Base-by-base conservation (phyloP, 1,284 basidiomycete genomes). In the Ceraceosorus bombacis region DNA sequence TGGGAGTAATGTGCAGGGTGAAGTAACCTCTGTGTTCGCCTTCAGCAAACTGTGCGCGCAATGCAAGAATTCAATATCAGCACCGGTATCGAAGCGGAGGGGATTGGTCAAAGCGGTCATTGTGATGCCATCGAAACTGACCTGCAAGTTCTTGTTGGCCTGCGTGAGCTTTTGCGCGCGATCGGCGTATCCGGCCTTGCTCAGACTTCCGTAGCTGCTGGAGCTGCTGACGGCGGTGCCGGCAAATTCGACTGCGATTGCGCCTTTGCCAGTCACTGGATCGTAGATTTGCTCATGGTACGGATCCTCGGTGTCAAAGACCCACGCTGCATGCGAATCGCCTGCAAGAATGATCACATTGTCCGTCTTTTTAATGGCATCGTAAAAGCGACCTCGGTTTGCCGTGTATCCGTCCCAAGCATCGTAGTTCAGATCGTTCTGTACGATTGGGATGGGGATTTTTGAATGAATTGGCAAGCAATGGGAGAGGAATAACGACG, bases 391-490 rank as follows among this genome's bases (percentile, higher is more conserved):
- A 51, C 79, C 77, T 12, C 85, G 80, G 73, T 85, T 84, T 13
- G 82, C 81, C 8, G 81, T 78, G 73, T 86, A 86, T 0, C 85
- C 85, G 62, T 85, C 83, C 85, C 85, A 86, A 15, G 83, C 82
- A 67, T 85, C 85, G 81, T 78, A 65, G 81, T 81, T 49, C 84
- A 70, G 66, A 82, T 81, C 3, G 27, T 27, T 27, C 80, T 81
- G 74, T 82, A 80, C 49, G 9, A 59, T 41, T 36, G 55, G 10
- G 5, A 60, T 65, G 57, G 57, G 27, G 27, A 27, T 27, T 27
- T 3, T 27, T 27, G 27, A 27, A 27, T 27, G 27, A 27, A 27
- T 27, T 27, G 3, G 27, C 27, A 27, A 27, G 27, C 27, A 27
- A 27, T 27, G 27, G 27, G 27, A 27, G 27, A 27, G 27, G 27